phyloP scores from a whole-genome alignment of 1,284 basidiomycete genomes.

The Microbotryomycetes sp. region DNA sequence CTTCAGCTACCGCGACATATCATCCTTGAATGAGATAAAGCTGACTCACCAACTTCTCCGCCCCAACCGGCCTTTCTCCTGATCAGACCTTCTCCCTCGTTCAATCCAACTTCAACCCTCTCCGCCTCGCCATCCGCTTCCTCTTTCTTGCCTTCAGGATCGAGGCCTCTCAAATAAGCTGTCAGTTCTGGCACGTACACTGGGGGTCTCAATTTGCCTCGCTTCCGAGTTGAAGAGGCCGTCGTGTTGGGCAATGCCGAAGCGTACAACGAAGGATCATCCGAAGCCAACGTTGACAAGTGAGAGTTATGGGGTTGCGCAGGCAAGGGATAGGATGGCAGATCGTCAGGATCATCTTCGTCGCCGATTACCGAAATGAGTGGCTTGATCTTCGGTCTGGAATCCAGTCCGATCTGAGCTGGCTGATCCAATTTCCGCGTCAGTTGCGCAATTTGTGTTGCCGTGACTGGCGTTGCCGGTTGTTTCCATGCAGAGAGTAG shows the following conservation, averaged over 20 bases:
- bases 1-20: constrained; percentile 10
- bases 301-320: constrained; percentile 4
- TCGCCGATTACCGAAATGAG: constrained; percentile 28
- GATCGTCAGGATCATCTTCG: constrained; percentile 25
- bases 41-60: constrained; percentile 63
- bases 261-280: constrained; percentile 27
- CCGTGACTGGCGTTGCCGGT: neutral
- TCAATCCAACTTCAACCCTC: constrained; percentile 67
- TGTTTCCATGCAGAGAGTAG: neutral
- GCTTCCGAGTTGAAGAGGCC: constrained; percentile 22
- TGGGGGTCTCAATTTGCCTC: constrained; percentile 35
- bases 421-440: neutral
- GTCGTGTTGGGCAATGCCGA: constrained; percentile 19
- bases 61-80: constrained; percentile 74
- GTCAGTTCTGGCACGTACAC: constrained; percentile 43
- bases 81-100: constrained; percentile 70
- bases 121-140: constrained; percentile 65
- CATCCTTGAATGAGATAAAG: neutral
- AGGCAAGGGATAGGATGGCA: constrained; percentile 25
- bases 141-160: constrained; percentile 46
- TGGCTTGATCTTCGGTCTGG: neutral
- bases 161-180: constrained; percentile 37
- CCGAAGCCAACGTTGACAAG: constrained; percentile 14
- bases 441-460: neutral
- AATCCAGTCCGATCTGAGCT: constrained; percentile 6